A percentile compares a stretch with the other conserved stretches of the same genome.
Conservation (phyloP, 345 rosid species). For the Mallotus nudiflorus region DNA sequence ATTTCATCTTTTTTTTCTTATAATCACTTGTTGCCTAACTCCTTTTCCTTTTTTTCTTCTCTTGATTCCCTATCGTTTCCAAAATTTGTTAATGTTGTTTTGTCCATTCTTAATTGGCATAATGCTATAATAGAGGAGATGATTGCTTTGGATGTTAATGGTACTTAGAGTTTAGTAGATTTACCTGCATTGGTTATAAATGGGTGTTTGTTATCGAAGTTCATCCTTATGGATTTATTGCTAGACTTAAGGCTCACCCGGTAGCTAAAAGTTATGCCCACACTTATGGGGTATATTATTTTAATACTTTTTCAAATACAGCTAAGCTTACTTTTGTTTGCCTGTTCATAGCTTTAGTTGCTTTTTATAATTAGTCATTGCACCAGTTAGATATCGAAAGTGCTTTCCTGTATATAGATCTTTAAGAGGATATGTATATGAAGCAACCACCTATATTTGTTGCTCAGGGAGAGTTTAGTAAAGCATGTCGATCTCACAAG, state of each 20-base stretch:
- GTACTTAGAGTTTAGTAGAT: not conserved
- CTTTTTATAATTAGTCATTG: not conserved
- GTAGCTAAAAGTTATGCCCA: not conserved
- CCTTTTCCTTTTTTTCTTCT: too few relatives aligned
- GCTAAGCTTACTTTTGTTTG: not conserved
- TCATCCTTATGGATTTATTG: not conserved
- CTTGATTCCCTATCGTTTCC: not conserved
- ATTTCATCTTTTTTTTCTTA: too few relatives aligned
- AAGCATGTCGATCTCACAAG: not conserved
- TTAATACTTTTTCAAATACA: not conserved
- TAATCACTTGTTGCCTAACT: not conserved
- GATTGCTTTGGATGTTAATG: not conserved
- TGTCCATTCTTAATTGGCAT: not conserved
- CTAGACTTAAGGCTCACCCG: too few relatives aligned
- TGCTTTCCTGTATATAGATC: not conserved
- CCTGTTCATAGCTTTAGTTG: not conserved
- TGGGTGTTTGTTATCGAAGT: not conserved
- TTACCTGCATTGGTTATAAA: not conserved
- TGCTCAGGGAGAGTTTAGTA: not conserved
- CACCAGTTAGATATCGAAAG: not conserved
- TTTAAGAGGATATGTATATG: too few relatives aligned
- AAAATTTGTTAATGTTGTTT: too few relatives aligned
- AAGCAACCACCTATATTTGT: too few relatives aligned
- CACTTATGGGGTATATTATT: not conserved
- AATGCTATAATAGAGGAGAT: not conserved